These are phyloP conservation scores for Luffa acutangula DNA, from an alignment of 306 rosid genomes.

Conservation along the genomic window DNA sequence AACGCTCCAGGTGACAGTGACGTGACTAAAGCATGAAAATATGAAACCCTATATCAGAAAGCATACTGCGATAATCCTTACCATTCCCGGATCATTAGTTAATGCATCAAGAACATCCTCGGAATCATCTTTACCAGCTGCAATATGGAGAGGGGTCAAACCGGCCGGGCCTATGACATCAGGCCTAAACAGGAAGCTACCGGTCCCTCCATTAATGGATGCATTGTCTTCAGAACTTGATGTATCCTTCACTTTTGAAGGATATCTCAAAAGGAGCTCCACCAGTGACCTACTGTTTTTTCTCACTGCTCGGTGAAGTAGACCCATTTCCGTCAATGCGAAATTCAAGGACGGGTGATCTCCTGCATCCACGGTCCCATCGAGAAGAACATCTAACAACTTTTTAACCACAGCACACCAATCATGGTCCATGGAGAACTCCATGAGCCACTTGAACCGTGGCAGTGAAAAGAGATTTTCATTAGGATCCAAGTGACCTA, in stretches of 20 bases:
- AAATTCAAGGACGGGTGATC: conserved; percentile 38
- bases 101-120: conserved; percentile 75
- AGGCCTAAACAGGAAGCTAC: conserved; percentile 58
- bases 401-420: conserved; percentile 82
- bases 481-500: conserved; percentile 48
- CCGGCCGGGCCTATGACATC: conserved; percentile 58
- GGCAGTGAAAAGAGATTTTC: conserved; percentile 41
- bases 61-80: conserved; percentile 18
- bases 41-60: background rate
- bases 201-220: conserved; percentile 16
- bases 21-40: background rate
- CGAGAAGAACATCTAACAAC: conserved; percentile 52
- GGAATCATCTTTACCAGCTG: conserved; percentile 53
- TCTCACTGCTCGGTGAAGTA: conserved; percentile 78
- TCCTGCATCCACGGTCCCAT: conserved; percentile 53
- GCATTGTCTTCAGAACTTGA: conserved; percentile 30
- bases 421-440: conserved; percentile 77
- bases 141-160: conserved; percentile 81
- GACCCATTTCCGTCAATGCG: conserved; percentile 56
- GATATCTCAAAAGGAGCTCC: conserved; percentile 53
- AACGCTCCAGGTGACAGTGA: background rate
- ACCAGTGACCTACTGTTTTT: conserved; percentile 64
- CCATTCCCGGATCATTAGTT: conserved; percentile 84
- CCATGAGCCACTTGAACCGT: conserved; percentile 69
- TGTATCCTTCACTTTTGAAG: conserved; percentile 27